Base-by-base conservation (phyloP, 192 early-diverging fungal species). In the Oehlia diaphana region DNA sequence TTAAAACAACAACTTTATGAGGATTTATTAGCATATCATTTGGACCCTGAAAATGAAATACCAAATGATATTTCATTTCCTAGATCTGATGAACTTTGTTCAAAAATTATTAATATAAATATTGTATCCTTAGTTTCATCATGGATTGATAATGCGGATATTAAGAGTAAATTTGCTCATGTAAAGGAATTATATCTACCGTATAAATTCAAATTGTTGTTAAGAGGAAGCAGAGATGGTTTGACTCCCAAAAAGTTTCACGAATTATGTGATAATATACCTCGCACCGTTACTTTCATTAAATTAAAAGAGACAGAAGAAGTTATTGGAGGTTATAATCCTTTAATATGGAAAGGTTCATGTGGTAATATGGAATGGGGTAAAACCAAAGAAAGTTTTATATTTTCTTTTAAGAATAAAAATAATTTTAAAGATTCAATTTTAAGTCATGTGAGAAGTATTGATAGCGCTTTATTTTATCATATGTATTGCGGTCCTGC, bases 281-380 rank as follows among this genome's bases (percentile, higher is more conserved):
- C 16, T 16, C 4, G 10, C 6, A 23, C 33, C 19, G 10, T 74
- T 7, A 35, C 21, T 6, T 23, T 74, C 3, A 74, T 74, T 21
- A 62, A 74, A 61, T 9, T 62, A 53, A 74, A 62, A 14, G 58
- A 26, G 6, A 37, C 28, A 0, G 16, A 74, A 58, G 4, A 61
- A 62, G 26, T 74, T 23, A 12, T 71, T 71, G 72, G 72, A 16
- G 72, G 72, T 0, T 74, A 74, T 21, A 58, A 49, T 61, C 73
- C 73, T 74, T 33, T 50, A 9, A 21, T 19, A 2, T 74, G 73
- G 73, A 23, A 62, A 10, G 10, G 9, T 21, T 19, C 70, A 9
- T 6, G 6, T 39, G 19, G 37, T 21, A 28, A 26, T 58, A 44
- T 44, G 42, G 10, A 28, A 26, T 19, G 8, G 12, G 26, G 49